Evolutionary conservation across 495 filamentous ascomycete species (phyloP).

Genomic region (Lasiosphaeris hirsuta): DNA sequence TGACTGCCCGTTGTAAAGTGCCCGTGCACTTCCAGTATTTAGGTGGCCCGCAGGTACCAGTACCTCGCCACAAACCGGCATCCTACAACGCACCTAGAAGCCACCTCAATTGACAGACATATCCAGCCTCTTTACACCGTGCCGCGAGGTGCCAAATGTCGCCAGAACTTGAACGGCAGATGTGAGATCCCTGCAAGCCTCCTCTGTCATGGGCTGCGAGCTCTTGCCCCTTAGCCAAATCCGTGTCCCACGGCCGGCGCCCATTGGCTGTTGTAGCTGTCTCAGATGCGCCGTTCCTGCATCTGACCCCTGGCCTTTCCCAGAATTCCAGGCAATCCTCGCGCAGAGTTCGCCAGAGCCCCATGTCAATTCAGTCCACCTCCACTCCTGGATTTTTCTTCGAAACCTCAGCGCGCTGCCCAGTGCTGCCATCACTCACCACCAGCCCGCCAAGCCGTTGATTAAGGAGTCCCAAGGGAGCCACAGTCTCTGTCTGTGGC

Average conservation of each 20-base stretch:
- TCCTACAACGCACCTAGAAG: too few species aligned
- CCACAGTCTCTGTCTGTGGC: background rate
- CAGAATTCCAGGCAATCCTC: slow-evolving; percentile 7
- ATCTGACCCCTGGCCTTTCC: slow-evolving; percentile 19
- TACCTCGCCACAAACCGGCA: too few species aligned
- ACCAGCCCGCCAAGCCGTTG: slow-evolving; percentile 2
- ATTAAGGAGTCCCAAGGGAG: slow-evolving; percentile 4
- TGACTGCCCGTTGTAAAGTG: too few species aligned
- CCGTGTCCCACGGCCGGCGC: background rate
- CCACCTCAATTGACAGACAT: too few species aligned
- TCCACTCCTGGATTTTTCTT: slow-evolving; percentile 22
- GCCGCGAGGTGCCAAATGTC: background rate
- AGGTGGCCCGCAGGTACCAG: too few species aligned
- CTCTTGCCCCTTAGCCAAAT: slow-evolving; percentile 22
- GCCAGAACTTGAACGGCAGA: background rate
- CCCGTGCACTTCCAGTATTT: too few species aligned
- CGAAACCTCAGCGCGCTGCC: slow-evolving; percentile 2
- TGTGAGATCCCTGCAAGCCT: slow-evolving; percentile 8
- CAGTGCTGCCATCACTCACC: background rate
- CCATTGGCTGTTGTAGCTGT: slow-evolving; percentile 28
- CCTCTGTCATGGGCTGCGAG: slow-evolving; percentile 2
- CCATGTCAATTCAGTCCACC: slow-evolving; percentile 4
- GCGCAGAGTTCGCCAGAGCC: slow-evolving; percentile 18
- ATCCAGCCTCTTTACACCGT: too few species aligned
- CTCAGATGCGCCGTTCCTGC: slow-evolving; percentile 35